Percentiles rank a stretch among this genome's conserved stretches.
Conservation (phyloP, 2,329 filamentous ascomycete species). For the Lecanosticta acicola region DNA sequence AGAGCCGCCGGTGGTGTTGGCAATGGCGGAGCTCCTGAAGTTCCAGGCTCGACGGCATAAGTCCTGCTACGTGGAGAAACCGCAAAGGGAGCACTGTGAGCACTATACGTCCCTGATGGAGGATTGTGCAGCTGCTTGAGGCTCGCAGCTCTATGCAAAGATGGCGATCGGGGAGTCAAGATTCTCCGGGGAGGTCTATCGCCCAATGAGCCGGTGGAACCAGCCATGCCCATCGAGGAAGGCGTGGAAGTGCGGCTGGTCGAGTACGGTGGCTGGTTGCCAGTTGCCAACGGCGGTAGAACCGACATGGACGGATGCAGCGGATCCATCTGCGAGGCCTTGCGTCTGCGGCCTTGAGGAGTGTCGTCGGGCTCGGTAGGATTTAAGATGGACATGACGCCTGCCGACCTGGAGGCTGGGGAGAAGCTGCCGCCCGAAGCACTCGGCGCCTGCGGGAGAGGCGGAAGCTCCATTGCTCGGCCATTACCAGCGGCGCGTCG, state of each 20-base stretch:
- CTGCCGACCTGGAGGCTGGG: slow-evolving; percentile 33
- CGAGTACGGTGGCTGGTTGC: slow-evolving; percentile 6
- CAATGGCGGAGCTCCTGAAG: slow-evolving; percentile 42
- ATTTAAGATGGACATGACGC: slow-evolving; percentile 45
- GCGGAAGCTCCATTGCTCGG: slow-evolving; percentile 28
- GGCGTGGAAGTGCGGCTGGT: slow-evolving; percentile 23
- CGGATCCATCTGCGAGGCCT: slow-evolving; percentile 41
- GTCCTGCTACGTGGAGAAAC: slow-evolving; percentile 37
- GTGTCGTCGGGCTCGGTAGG: slow-evolving; percentile 35
- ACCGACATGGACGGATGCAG: slow-evolving; percentile 34
- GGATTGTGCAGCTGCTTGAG: slow-evolving; percentile 41
- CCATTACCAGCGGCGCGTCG: slow-evolving; percentile 16
- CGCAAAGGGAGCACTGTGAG: slow-evolving; percentile 46
- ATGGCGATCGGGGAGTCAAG: slow-evolving; percentile 55
- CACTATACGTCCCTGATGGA: slow-evolving; percentile 44
- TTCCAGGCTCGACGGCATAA: slow-evolving; percentile 41
- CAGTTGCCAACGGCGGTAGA: slow-evolving; percentile 28
- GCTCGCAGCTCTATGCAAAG: slow-evolving; percentile 46
- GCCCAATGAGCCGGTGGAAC: slow-evolving; percentile 5
- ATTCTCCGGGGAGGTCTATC: slow-evolving; percentile 39
- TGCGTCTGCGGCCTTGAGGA: slow-evolving; percentile 35
- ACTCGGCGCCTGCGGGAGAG: slow-evolving; percentile 23
- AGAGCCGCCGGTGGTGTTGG: slow-evolving; percentile 41
- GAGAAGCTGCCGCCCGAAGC: slow-evolving; percentile 19
- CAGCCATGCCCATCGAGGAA: slow-evolving; percentile 6